A percentile compares a stretch with the other conserved stretches of the same genome.
Conservation (phyloP, 305 asterid species). For the Petunia hybrid region DNA sequence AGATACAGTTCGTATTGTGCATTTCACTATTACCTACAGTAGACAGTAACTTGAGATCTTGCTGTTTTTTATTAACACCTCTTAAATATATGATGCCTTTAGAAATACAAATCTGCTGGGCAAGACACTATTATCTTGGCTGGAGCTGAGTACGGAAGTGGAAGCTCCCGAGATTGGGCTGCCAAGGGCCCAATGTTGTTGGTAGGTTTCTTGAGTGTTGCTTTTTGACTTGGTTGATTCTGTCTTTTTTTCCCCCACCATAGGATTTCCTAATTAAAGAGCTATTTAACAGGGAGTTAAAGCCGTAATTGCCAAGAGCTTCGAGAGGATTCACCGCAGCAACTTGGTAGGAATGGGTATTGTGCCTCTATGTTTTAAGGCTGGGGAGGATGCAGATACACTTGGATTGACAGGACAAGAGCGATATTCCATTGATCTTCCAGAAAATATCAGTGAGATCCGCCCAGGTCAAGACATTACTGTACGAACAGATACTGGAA, state of each 20-base stretch:
- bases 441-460: conserved; percentile 71
- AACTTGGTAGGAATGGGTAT: conserved; percentile 98
- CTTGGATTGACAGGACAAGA: conserved; percentile 92
- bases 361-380: conserved; percentile 88
- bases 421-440: conserved; percentile 85
- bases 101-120: conserved; percentile 87
- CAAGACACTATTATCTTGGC: conserved; percentile 89
- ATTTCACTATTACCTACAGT: background rate
- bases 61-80: background rate
- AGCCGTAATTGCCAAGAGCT: conserved; percentile 94
- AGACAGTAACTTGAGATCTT: background rate
- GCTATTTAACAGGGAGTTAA: conserved; percentile 72
- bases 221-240: conserved; percentile 23
- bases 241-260: background rate
- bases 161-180: conserved; percentile 98
- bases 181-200: conserved; percentile 96
- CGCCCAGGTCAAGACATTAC: conserved; percentile 91
- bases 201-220: conserved; percentile 52
- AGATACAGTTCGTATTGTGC: conserved; percentile 22
- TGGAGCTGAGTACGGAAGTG: conserved; percentile 99
- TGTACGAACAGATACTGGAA: conserved; percentile 74
- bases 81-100: conserved; percentile 40
- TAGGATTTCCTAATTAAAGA: background rate
- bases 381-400: conserved; percentile 94
- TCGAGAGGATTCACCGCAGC: conserved; percentile 96